These are phyloP conservation scores for Quambalaria eucalypti DNA, from an alignment of 1,284 basidiomycete species.

Conservation along the genomic window DNA sequence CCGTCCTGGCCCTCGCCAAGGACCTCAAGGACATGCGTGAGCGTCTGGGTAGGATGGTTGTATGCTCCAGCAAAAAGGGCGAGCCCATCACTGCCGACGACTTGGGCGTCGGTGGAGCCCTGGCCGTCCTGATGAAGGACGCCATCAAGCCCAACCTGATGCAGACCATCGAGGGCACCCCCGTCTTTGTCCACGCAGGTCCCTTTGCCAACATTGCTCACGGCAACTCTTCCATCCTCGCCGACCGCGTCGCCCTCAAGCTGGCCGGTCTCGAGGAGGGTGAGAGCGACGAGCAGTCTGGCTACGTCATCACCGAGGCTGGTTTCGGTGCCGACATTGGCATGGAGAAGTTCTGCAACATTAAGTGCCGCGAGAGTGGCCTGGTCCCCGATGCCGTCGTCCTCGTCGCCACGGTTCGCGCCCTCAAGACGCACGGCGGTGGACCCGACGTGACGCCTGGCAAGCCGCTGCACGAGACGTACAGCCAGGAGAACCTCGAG, in stretches of 20 bases:
- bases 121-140: conserved; percentile 96
- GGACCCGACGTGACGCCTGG: conserved; percentile 95
- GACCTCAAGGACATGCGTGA: conserved; percentile 84
- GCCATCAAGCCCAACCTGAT: conserved; percentile 98
- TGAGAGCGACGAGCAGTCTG: conserved; percentile 67
- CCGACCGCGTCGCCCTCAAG: conserved; percentile 90
- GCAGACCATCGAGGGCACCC: conserved; percentile 96
- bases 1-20: conserved; percentile 83
- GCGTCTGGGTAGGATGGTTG: conserved; percentile 84
- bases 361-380: conserved; percentile 92
- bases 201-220: conserved; percentile 99
- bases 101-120: conserved; percentile 86
- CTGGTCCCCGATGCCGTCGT: conserved; percentile 86
- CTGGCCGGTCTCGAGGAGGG: conserved; percentile 92
- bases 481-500: conserved; percentile 85
- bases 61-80: conserved; percentile 85
- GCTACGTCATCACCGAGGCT: conserved; percentile 95
- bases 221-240: conserved; percentile 96
- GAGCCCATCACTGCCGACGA: conserved; percentile 94
- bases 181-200: conserved; percentile 96
- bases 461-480: conserved; percentile 84
- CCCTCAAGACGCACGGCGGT: conserved; percentile 98
- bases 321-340: conserved; percentile 98
- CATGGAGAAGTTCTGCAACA: conserved; percentile 85
- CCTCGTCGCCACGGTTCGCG: conserved; percentile 92